Evolutionary conservation across 495 filamentous ascomycete species (phyloP), one percentile per base, ranked within the genome.

Genomic region (Cercophora samala): DNA sequence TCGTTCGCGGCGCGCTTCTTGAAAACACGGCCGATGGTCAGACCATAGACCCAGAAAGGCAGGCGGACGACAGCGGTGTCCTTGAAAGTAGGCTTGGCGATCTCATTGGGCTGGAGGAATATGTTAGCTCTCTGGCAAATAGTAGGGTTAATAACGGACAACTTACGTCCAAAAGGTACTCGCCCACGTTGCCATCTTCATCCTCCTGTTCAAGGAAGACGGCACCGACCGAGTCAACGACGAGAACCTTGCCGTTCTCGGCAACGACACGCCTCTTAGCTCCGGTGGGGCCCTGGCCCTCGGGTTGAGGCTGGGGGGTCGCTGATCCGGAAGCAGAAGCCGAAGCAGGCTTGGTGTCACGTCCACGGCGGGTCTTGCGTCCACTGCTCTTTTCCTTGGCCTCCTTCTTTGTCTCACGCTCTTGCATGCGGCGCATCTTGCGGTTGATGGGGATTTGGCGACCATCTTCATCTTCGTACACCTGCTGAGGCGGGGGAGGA

Each of bases 241-340:
- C 90, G 52, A 98, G 77, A 0, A 95, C 83, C 79, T 99, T 99
- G 54, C 95, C 95, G 74, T 99, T 99, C 82, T 96, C 90, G 2
- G 93, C 93, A 25, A 93, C 85, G 21, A 98, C 90, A 13, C 88
- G 80, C 84, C 93, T 94, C 77, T 90, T 91, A 52, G 90, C 81
- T 2, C 92, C 92, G 0, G 68, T 84, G 71, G 68, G 90, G 71
- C 75, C 83, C 4, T 80, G 68, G 2, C 77, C 76, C 67, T 79
- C 76, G 18, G 69, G 66, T 62, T 66, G 67, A 6, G 70, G 70
- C 70, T 70, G 73, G 60, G 73, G 76, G 5, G 74, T 77, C 15
- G 70, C 74, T 19, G 75, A 73, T 6, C 74, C 75, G 2, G 69
- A 71, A 6, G 67, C 69, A 6, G 70, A 24, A 4, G 61, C 65